Base-by-base conservation (phyloP, 768 basidiomycete species). In the Phylloporus sp. region DNA sequence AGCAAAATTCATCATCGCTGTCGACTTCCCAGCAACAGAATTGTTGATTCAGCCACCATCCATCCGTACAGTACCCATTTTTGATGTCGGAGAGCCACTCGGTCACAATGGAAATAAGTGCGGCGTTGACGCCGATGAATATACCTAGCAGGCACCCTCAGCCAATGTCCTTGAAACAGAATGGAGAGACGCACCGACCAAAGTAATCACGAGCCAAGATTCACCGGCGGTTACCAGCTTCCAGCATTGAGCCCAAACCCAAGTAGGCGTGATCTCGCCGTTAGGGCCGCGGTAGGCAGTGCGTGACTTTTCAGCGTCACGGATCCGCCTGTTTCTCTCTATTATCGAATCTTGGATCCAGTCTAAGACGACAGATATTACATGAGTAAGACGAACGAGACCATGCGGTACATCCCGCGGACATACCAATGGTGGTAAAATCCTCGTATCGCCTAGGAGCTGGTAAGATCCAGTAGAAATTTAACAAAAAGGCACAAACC, bases 11-110 rank as follows among this genome's bases (percentile, higher is more conserved):
- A 57, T 86, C 88, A 40, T 86, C 86, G 6, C 76, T 79, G 56
- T 93, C 91, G 49, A 97, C 85, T 65, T 97, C 97, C 86, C 95
- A 94, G 66, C 97, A 99, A 71, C 97, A 99, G 68, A 97, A 97
- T 63, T 97, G 91, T 61, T 93, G 86, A 69, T 95, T 97, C 49
- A 99, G 69, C 95, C 97, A 99, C 97, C 97, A 99, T 1, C 91
- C 95, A 58, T 94, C 91, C 4, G 82, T 78, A 71, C 97, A 99
- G 64, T 97, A 97, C 1, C 97, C 97, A 75, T 95, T 88, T 73
- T 97, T 98, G 57, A 98, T 84, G 69, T 98, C 95, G 3, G 94
- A 93, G 22, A 99, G 80, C 97, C 97, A 99, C 71, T 90, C 91
- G 43, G 92, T 97, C 54, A 94, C 74, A 59, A 99, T 97, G 27